Base-by-base conservation (phyloP, 2,329 filamentous ascomycete species). In the Colletotrichum costaricense region DNA sequence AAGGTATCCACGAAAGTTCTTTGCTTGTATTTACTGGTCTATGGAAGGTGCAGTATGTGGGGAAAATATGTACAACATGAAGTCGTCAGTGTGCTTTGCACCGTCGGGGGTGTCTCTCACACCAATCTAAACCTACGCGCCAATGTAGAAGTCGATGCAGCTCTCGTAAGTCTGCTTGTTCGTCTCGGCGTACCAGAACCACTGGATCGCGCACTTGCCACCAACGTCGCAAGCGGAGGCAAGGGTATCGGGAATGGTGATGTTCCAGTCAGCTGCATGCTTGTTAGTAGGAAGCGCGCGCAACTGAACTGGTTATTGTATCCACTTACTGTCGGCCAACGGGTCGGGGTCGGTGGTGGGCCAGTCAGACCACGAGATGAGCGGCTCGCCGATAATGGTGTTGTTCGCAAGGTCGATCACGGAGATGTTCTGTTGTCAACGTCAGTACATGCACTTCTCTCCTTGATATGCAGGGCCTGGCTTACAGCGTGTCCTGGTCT, bases 151-250 rank as follows among this genome's bases (percentile, higher is more conserved):
- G 78, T 92, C 90, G 64, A 92, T 83, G 81, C 90, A 92, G 63
- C 86, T 86, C 83, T 91, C 88, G 78, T 92, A 92, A 12, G 90
- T 91, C 85, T 92, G 90, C 71, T 88, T 77, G 74, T 89, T 86
- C 67, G 82, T 83, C 19, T 81, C 78, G 4, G 89, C 89, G 73
- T 90, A 85, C 90, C 90, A 92, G 80, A 84, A 91, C 89, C 90
- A 91, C 80, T 92, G 90, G 58, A 92, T 84, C 4, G 76, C 79
- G 63, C 83, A 85, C 73, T 83, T 81, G 55, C 89, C 89, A 19
- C 85, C 84, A 12, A 80, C 84, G 49, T 84, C 79, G 79, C 89
- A 91, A 63, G 88, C 77, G 72, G 77, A 77, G 8, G 77, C 78
- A 24, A 89, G 80, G 71, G 85, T 83, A 46, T 78, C 76, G 1